These are phyloP conservation scores for Amaranthus tricolor DNA, from an alignment of 179 eudicot genomes.

Conservation along the genomic window DNA sequence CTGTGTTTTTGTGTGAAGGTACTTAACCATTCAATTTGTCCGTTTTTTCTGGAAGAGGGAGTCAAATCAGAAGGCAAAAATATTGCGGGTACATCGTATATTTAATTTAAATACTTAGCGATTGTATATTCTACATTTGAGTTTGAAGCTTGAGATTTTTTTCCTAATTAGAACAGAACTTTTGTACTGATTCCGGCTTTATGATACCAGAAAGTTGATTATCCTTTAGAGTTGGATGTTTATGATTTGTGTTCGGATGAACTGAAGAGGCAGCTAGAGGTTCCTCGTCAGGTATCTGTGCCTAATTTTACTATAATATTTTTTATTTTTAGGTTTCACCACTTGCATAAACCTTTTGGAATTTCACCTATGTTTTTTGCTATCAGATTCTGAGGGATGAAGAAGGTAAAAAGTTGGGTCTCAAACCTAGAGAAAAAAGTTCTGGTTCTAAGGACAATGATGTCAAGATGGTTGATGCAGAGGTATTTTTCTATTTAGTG, in stretches of 20 bases:
- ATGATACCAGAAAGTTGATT: conserved; percentile 84
- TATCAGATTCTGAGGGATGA: conserved; percentile 68
- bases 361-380: not conserved
- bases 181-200: not conserved
- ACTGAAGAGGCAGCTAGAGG: conserved; percentile 71
- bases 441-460: conserved; percentile 51
- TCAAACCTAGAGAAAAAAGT: conserved; percentile 57
- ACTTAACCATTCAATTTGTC: conserved; percentile 91
- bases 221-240: conserved; percentile 87
- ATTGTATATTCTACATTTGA: not conserved
- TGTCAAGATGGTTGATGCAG: conserved; percentile 66
- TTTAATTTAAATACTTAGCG: not conserved
- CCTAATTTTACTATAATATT: not conserved
- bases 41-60: conserved; percentile 99
- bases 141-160: not conserved
- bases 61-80: conserved; percentile 97
- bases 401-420: conserved; percentile 71
- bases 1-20: conserved; percentile 42
- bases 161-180: not conserved
- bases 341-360: not conserved
- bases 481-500: conserved; percentile 37
- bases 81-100: conserved; percentile 64
- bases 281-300: conserved; percentile 71
- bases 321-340: not conserved
- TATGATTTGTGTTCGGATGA: conserved; percentile 92